Evolutionary conservation across 495 filamentous ascomycete species (phyloP).

Genomic region (Xylaria intraflava): DNA sequence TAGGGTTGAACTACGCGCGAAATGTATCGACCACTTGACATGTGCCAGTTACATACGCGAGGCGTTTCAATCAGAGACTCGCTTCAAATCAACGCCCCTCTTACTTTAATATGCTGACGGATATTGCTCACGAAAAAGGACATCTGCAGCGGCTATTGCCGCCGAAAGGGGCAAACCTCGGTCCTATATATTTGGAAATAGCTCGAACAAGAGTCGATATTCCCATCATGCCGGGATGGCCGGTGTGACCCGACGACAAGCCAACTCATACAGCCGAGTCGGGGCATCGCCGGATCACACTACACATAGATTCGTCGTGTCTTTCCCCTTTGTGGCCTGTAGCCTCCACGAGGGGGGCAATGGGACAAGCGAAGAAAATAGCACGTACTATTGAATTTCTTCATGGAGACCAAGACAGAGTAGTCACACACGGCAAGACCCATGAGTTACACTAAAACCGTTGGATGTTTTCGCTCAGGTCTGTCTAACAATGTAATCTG

Average conservation of each 20-base stretch:
- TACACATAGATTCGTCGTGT: not conserved
- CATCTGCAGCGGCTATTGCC: not conserved
- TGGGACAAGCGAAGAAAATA: no score
- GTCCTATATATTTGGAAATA: not conserved
- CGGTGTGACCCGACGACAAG: not conserved
- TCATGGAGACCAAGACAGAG: not conserved
- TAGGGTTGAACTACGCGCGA: no score
- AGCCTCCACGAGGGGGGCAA: not conserved
- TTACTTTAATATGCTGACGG: not conserved
- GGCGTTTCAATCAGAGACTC: not conserved
- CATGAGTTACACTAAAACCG: not conserved
- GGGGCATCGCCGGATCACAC: not conserved
- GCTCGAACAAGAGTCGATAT: not conserved
- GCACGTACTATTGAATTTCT: not conserved
- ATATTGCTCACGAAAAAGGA: not conserved
- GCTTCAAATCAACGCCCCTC: not conserved
- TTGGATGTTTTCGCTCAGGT: not conserved
- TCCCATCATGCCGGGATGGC: not conserved
- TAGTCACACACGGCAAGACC: not conserved
- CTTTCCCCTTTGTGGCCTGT: no score
- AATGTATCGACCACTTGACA: not conserved
- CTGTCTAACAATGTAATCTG: constrained; percentile 1
- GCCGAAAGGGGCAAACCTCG: not conserved
- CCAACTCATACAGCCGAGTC: not conserved
- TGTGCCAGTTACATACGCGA: not conserved